A percentile compares a stretch with the other conserved stretches of the same genome.
These are phyloP conservation scores for Pichia gijzeniarum DNA, from an alignment of 805 yeast species.

Conservation along the genomic window DNA sequence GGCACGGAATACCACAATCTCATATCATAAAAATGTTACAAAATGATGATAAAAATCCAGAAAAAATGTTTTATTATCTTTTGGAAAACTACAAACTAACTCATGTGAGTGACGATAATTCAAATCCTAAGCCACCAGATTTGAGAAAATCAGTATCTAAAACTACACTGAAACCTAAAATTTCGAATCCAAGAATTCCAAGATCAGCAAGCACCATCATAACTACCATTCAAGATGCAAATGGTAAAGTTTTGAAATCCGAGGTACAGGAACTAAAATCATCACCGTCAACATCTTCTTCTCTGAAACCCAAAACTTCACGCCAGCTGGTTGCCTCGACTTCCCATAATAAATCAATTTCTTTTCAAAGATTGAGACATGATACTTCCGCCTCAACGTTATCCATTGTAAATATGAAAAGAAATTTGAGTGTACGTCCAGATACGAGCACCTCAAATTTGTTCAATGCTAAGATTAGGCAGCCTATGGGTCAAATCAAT, in stretches of 20 bases:
- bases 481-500: background rate
- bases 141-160: conserved; percentile 9
- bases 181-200: conserved; percentile 14
- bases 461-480: background rate
- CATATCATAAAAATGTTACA: conserved; percentile 26
- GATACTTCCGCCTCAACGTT: conserved; percentile 9
- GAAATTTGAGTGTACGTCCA: conserved; percentile 7
- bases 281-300: background rate
- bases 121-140: background rate
- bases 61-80: conserved; percentile 33
- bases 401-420: conserved; percentile 15
- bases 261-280: conserved; percentile 11
- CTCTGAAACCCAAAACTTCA: background rate
- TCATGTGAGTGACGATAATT: conserved; percentile 15
- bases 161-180: conserved; percentile 2
- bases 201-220: conserved; percentile 29
- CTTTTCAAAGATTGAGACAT: conserved; percentile 30
- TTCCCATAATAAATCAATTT: conserved; percentile 43
- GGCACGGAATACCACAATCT: conserved; percentile 45
- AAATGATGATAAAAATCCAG: conserved; percentile 23
- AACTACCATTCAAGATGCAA: conserved; percentile 30
- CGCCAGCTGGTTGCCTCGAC: conserved; percentile 37
- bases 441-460: conserved; percentile 11
- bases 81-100: conserved; percentile 29
- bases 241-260: conserved; percentile 27